These are phyloP conservation scores for Globisporangium solare DNA, from an alignment of 352 stramenopile genomes.

Conservation along the genomic window DNA sequence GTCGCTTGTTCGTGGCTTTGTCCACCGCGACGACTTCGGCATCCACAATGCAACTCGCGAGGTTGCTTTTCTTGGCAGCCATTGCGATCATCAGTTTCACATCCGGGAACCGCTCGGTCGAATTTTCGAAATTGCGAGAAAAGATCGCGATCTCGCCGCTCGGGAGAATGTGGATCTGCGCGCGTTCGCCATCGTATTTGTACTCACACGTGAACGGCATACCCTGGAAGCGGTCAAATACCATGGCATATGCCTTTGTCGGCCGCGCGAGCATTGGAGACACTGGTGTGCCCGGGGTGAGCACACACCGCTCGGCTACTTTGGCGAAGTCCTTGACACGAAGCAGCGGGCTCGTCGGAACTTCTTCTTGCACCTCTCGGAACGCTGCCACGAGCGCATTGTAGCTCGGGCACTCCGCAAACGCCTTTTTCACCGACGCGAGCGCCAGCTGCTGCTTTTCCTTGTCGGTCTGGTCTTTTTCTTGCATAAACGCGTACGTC, in stretches of 20 bases:
- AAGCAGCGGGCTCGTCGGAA: constrained; percentile 35
- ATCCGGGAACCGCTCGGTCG: constrained; percentile 95
- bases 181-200: constrained; percentile 99
- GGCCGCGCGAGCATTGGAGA: constrained; percentile 99
- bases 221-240: constrained; percentile 96
- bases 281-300: constrained; percentile 96
- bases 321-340: constrained; percentile 50
- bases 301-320: constrained; percentile 76
- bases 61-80: constrained; percentile 39
- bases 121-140: constrained; percentile 98
- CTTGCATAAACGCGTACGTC: constrained; percentile 94
- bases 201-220: constrained; percentile 98
- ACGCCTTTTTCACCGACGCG: constrained; percentile 96
- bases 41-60: constrained; percentile 95
- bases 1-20: constrained; percentile 91
- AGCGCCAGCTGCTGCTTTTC: constrained; percentile 88
- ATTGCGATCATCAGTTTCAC: constrained; percentile 72
- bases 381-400: constrained; percentile 93
- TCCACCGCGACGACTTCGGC: constrained; percentile 99
- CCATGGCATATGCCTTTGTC: constrained; percentile 94
- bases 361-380: constrained; percentile 41
- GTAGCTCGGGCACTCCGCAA: constrained; percentile 96
- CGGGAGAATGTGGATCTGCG: constrained; percentile 92
- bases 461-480: constrained; percentile 78
- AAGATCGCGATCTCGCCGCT: constrained; percentile 95